These are phyloP conservation scores for Escovopsis sp. DNA, from an alignment of 2,329 filamentous ascomycete species.

Conservation along the genomic window DNA sequence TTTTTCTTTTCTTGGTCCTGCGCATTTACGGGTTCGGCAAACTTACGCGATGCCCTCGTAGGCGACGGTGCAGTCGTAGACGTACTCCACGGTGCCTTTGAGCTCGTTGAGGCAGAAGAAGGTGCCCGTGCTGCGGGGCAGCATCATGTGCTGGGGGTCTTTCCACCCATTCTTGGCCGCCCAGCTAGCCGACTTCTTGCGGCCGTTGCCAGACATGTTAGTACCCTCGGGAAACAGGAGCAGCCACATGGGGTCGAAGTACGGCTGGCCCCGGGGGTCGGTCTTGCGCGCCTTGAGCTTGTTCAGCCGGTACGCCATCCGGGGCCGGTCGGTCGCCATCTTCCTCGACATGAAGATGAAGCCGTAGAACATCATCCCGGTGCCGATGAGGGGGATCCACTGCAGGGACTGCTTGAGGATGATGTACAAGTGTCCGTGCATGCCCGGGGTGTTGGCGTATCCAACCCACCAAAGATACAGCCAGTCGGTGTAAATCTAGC, in stretches of 20 bases:
- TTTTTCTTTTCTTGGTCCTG: too few species aligned
- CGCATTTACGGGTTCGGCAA: not conserved
- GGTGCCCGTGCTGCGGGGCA: conserved; percentile 68
- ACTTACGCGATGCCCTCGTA: conserved; percentile 89
- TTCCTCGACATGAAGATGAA: conserved; percentile 90
- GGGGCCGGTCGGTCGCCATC: conserved; percentile 64
- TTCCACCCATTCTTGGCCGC: conserved; percentile 59
- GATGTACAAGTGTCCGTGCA: conserved; percentile 80
- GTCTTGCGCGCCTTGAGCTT: conserved; percentile 48
- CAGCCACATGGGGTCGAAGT: conserved; percentile 74
- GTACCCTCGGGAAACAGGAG: conserved; percentile 81
- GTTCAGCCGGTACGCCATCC: conserved; percentile 58
- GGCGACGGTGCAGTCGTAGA: conserved; percentile 88
- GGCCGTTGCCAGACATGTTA: conserved; percentile 58
- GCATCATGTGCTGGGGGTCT: conserved; percentile 58
- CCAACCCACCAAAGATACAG: conserved; percentile 86
- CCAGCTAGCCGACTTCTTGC: conserved; percentile 58
- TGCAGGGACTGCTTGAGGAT: conserved; percentile 81
- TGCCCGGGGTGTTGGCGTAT: conserved; percentile 60
- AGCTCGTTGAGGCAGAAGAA: conserved; percentile 69
- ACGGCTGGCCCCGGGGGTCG: conserved; percentile 38
- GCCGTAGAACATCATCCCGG: conserved; percentile 71
- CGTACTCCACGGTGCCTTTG: conserved; percentile 58
- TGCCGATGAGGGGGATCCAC: conserved; percentile 64
- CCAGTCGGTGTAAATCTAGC: conserved; percentile 74